A percentile compares a stretch with the other conserved stretches of the same genome.
Evolutionary conservation across 2,329 filamentous ascomycete genomes (phyloP).

Genomic region (Cladosporium halotolerans): DNA sequence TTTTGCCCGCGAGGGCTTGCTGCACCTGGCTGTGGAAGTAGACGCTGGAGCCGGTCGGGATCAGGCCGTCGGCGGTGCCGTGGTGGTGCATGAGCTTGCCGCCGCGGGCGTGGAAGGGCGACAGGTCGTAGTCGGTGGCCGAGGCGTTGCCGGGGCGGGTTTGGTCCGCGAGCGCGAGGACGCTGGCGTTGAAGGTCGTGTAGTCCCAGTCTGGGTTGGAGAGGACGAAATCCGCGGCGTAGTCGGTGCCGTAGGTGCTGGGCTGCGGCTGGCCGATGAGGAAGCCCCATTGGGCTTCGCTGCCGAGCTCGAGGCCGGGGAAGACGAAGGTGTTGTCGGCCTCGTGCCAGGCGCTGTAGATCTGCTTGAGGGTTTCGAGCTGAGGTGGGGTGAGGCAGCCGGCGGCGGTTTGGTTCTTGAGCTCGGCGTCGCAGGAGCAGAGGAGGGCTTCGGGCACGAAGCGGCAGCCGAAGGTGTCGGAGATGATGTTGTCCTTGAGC

Average conservation of each 20-base stretch:
- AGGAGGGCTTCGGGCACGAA: constrained; percentile 39
- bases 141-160: constrained; percentile 45
- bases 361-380: constrained; percentile 36
- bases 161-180: constrained; percentile 34
- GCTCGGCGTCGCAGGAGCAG: constrained; percentile 28
- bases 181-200: constrained; percentile 34
- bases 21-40: constrained; percentile 47
- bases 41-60: constrained; percentile 45
- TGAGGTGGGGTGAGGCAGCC: constrained; percentile 42
- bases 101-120: constrained; percentile 37
- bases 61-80: constrained; percentile 41
- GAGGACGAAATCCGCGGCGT: constrained; percentile 39
- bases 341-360: constrained; percentile 38
- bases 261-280: constrained; percentile 34
- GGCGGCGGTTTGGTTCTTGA: constrained; percentile 20
- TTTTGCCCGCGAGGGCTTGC: constrained; percentile 30
- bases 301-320: constrained; percentile 34
- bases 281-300: constrained; percentile 32
- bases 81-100: constrained; percentile 40
- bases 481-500: constrained; percentile 45
- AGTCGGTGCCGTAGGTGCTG: constrained; percentile 34
- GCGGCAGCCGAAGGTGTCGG: constrained; percentile 41
- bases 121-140: constrained; percentile 44
- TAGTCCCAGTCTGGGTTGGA: constrained; percentile 35
- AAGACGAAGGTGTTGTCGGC: constrained; percentile 37